A percentile compares a stretch with the other conserved stretches of the same genome.
Conservation (phyloP, 192 early-diverging fungal species). For the Coemansia sp. region DNA sequence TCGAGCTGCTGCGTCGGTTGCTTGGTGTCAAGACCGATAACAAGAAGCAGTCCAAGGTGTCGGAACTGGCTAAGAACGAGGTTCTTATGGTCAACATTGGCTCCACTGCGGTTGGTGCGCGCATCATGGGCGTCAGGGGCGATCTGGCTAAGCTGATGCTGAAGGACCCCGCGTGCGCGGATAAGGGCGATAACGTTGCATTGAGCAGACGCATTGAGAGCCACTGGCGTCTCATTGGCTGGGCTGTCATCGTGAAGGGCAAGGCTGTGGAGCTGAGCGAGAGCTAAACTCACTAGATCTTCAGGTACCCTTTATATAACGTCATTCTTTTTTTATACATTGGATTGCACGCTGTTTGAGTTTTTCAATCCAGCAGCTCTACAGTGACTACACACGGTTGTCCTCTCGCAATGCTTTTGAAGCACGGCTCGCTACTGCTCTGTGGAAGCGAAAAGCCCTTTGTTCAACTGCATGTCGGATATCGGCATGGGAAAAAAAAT, state of each 20-base stretch:
- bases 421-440: too few species aligned
- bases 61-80: constrained; percentile 91
- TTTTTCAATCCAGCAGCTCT: background rate
- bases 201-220: constrained; percentile 93
- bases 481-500: too few species aligned
- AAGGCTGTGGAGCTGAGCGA: constrained; percentile 33
- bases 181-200: constrained; percentile 94
- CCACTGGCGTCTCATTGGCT: constrained; percentile 99
- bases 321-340: background rate
- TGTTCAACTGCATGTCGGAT: too few species aligned
- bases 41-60: constrained; percentile 97
- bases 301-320: background rate
- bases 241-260: constrained; percentile 94
- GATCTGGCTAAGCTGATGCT: constrained; percentile 94
- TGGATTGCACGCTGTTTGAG: background rate
- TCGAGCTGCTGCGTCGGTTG: constrained; percentile 92
- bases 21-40: constrained; percentile 96
- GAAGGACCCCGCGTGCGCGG: constrained; percentile 89
- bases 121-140: constrained; percentile 89
- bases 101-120: constrained; percentile 89
- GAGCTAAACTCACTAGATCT: constrained; percentile 10
- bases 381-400: too few species aligned
- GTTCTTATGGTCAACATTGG: constrained; percentile 97
- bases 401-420: too few species aligned
- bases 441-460: too few species aligned